Conservation (phyloP, 768 basidiomycete species). For the Psilocybe azurescens region DNA sequence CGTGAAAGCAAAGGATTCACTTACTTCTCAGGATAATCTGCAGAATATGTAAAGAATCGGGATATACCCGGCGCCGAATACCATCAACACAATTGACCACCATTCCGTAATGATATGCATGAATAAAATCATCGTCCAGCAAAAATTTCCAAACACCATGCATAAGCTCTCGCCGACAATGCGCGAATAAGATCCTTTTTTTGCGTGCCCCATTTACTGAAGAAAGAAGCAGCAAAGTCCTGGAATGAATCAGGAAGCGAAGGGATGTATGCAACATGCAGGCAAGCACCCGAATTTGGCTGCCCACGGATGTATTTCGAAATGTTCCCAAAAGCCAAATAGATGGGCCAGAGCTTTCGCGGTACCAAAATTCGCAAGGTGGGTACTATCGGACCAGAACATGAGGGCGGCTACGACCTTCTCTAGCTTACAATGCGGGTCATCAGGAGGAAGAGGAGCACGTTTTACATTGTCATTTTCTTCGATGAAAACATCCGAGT, state of each 20-base stretch:
- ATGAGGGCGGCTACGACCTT: background rate
- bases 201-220: too few species aligned
- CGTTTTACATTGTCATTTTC: too few species aligned
- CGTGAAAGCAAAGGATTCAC: background rate
- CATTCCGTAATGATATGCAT: constrained; percentile 39
- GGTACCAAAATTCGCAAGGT: background rate
- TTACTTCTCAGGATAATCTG: constrained; percentile 41
- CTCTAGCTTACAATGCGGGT: background rate
- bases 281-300: constrained; percentile 31
- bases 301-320: constrained; percentile 42
- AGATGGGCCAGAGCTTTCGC: constrained; percentile 35
- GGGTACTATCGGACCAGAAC: background rate
- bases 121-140: constrained; percentile 36
- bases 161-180: too few species aligned
- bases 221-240: too few species aligned
- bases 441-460: too few species aligned
- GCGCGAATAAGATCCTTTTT: too few species aligned
- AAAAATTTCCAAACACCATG: constrained; percentile 32
- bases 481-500: too few species aligned
- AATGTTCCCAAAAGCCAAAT: constrained; percentile 32
- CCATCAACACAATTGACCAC: constrained; percentile 37
- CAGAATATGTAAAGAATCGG: constrained; percentile 32
- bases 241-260: too few species aligned
- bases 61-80: constrained; percentile 32
- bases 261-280: constrained; percentile 43